Evolutionary conservation across 2,329 filamentous ascomycete species (phyloP), one percentile per base, ranked within the genome.

Genomic region (Fusarium sp.): DNA sequence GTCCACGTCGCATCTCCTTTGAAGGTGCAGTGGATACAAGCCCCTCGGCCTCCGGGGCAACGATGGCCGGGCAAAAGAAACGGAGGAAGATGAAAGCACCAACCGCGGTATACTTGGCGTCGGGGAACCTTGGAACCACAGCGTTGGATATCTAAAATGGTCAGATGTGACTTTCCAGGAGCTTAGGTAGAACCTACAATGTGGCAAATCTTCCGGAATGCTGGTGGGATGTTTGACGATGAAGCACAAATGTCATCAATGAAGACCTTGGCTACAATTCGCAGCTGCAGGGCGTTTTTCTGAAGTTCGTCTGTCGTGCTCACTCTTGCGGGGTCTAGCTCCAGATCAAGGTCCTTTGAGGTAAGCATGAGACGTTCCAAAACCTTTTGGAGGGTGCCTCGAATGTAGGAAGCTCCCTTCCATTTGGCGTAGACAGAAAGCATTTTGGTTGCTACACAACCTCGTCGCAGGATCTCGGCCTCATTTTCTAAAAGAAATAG

Each of bases 1-100:
- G 84, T 5, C 91, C 91, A 63, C 91, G 87, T 20, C 92, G 87
- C 89, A 93, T 92, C 76, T 92, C 91, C 79, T 92, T 93, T 2
- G 91, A 91, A 7, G 91, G 91, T 4, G 89, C 78, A 2, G 85
- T 85, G 17, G 86, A 83, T 20, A 93, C 89, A n/a, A 93, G 84
- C 3, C 90, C 90, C 77, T 93, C 92, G 2, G 87, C 88, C 78
- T 93, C 91, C 0, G 91, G 91, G 1, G 92, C 90, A 17, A 93
- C 91, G 63, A 93, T 93, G 30, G 91, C 91, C 9, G 91, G 92
- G 73, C 91, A 93, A 79, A 93, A 93, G 83, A 93, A 93, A 10
- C 91, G 88, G 27, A 93, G 85, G 77, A 93, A 93, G 66, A 93
- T 90, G 77, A 93, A 93, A 0, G 91, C 91, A 1, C 91, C 91